phyloP scores from a whole-genome alignment of 257 asterid species.

The Salvia splendens region DNA sequence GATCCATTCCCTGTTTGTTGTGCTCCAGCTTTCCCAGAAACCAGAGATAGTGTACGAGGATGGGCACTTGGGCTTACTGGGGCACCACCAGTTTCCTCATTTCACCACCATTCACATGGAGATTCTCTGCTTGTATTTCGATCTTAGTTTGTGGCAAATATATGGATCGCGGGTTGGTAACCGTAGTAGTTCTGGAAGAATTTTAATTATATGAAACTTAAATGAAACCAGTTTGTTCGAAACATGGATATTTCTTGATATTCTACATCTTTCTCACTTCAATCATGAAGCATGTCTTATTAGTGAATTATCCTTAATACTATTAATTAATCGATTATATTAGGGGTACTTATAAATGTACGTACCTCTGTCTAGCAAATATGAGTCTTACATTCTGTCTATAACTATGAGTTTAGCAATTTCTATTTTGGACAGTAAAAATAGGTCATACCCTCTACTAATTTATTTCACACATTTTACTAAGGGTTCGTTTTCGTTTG shows the following conservation, averaged over 20 bases:
- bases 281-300: neutral
- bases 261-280: neutral
- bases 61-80: constrained; percentile 8
- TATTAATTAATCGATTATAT: neutral
- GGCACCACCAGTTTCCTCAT: constrained; percentile 7
- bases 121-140: constrained; percentile 5
- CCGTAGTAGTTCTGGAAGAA: constrained; percentile 2
- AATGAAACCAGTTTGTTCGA: neutral
- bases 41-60: neutral
- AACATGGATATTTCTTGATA: neutral
- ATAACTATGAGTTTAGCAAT: too few species aligned
- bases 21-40: constrained; percentile 15
- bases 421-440: too few species aligned
- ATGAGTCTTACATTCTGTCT: too few species aligned
- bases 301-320: neutral
- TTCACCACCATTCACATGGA: constrained; percentile 6
- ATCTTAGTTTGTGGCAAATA: constrained; percentile 16
- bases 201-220: constrained; percentile 11
- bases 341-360: too few species aligned
- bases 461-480: too few species aligned
- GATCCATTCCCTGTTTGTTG: constrained; percentile 26
- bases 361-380: too few species aligned
- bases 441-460: too few species aligned
- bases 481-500: too few species aligned
- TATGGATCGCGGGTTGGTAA: neutral